Evolutionary conservation across 2,329 filamentous ascomycete species (phyloP).

Genomic region (Cladosporium sp.): DNA sequence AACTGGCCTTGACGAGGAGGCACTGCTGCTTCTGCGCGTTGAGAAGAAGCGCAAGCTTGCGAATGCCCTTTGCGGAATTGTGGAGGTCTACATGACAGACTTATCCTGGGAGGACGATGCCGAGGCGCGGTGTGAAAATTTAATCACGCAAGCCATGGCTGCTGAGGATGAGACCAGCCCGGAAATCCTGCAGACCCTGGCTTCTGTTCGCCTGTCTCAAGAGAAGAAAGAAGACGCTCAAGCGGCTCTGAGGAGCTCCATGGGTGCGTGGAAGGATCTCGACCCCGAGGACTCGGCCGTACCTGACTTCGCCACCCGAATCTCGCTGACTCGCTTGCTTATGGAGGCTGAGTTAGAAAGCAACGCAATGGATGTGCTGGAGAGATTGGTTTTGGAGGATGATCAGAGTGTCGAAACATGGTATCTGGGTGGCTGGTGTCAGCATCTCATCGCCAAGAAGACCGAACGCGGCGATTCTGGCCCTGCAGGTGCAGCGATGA

Average conservation of each 20-base stretch:
- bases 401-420: conserved; percentile 92
- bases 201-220: conserved; percentile 91
- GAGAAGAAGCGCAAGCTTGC: conserved; percentile 79
- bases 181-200: conserved; percentile 92
- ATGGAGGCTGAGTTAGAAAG: conserved; percentile 87
- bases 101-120: conserved; percentile 73
- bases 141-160: conserved; percentile 85
- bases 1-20: conserved; percentile 28
- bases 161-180: conserved; percentile 69
- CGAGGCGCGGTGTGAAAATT: conserved; percentile 77
- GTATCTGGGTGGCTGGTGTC: conserved; percentile 94
- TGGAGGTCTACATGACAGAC: conserved; percentile 99
- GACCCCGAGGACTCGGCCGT: conserved; percentile 66
- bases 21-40: conserved; percentile 43
- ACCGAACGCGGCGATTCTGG: conserved; percentile 41
- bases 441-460: conserved; percentile 73
- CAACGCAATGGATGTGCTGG: conserved; percentile 78
- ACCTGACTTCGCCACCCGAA: conserved; percentile 79
- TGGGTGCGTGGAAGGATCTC: conserved; percentile 78
- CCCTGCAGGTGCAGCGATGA: conserved; percentile 17
- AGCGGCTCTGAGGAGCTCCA: conserved; percentile 70
- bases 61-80: conserved; percentile 86
- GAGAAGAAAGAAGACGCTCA: conserved; percentile 70
- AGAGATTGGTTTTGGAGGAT: conserved; percentile 79
- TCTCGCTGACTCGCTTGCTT: conserved; percentile 76